Evolutionary conservation across 345 rosid species (phyloP).

Genomic region (Melaleuca quinquenervia): DNA sequence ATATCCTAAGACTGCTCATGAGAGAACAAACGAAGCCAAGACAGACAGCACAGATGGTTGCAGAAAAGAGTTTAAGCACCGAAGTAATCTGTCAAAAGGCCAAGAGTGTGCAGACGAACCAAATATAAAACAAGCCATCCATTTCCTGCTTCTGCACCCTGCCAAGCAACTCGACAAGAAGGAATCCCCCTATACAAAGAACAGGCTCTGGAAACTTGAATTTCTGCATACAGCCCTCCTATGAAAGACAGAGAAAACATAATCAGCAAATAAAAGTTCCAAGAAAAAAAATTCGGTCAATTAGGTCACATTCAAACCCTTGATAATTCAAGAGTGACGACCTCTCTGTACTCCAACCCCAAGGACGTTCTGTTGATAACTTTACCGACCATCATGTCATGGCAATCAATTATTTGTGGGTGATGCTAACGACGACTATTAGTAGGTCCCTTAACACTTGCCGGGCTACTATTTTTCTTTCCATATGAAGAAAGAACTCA

Average conservation of each 20-base stretch:
- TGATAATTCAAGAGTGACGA: not conserved
- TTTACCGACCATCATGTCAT: not conserved
- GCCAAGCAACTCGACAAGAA: constrained; percentile 76
- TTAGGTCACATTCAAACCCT: not conserved
- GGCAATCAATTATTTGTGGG: not conserved
- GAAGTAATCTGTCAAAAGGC: not conserved
- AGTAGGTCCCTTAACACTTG: not conserved
- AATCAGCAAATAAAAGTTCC: not conserved
- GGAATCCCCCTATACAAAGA: constrained; percentile 71
- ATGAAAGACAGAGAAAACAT: constrained; percentile 8
- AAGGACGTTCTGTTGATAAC: not conserved
- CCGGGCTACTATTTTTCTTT: not conserved
- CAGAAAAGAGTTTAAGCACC: not conserved
- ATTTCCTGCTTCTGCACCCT: constrained; percentile 80
- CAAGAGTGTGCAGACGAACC: constrained; percentile 27
- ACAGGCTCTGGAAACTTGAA: constrained; percentile 86
- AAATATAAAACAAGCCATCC: constrained; percentile 76
- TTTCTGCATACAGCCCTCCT: constrained; percentile 67
- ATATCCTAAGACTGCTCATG: not conserved
- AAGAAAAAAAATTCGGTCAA: not conserved
- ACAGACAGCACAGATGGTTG: not conserved
- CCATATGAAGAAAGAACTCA: not conserved
- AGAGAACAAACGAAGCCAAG: not conserved
- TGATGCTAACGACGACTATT: not conserved
- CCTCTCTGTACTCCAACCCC: not conserved